Conservation (phyloP, 768 basidiomycete genomes). For the Calocera viscosa region DNA sequence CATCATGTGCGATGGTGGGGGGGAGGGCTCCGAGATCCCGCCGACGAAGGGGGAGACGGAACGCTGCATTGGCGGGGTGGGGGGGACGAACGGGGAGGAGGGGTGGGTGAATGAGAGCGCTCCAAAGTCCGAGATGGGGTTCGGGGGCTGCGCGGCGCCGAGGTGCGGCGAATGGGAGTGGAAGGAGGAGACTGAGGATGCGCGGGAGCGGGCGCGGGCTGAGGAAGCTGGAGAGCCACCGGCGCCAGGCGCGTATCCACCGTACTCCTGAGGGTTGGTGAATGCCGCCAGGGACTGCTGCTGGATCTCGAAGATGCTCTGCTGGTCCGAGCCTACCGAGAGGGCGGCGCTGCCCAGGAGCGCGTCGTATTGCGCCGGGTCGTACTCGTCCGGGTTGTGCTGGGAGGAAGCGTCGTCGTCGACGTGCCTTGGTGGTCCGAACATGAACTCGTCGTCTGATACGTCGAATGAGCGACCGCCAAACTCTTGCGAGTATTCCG, state of each 20-base stretch:
- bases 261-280: not conserved
- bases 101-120: not conserved
- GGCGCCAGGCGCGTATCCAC: not conserved
- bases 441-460: not conserved
- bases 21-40: not conserved
- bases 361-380: not conserved
- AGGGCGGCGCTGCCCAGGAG: not conserved
- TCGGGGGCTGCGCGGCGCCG: not conserved
- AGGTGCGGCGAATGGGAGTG: not conserved
- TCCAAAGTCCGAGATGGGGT: not conserved
- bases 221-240: not conserved
- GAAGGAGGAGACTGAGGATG: not conserved
- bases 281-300: not conserved
- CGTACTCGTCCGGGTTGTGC: not conserved
- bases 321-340: not conserved
- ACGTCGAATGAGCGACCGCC: not conserved
- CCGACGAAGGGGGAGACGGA: not conserved
- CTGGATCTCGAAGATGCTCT: not conserved
- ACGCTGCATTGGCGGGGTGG: not conserved
- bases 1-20: not conserved
- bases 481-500: not conserved
- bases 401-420: not conserved
- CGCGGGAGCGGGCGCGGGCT: not conserved
- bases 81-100: not conserved
- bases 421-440: not conserved